phyloP scores from a whole-genome alignment of 176 grass and related monocot genomes.

The Areca catechu region DNA sequence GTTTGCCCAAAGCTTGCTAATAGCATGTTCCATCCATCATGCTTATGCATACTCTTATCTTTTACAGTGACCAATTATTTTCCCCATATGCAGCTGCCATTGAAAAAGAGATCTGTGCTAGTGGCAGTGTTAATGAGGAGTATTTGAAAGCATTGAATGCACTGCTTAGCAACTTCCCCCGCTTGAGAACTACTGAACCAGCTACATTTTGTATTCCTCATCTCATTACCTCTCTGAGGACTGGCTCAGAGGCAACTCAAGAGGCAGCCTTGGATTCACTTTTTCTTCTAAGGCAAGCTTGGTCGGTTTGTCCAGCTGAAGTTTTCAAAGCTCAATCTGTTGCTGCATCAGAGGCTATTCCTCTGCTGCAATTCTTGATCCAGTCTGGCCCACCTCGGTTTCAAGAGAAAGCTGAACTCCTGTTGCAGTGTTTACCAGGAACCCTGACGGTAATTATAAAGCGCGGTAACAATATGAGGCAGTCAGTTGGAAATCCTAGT shows the following conservation, averaged over 20 bases:
- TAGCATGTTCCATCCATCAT: no score
- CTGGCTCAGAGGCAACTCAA: slow-evolving; percentile 91
- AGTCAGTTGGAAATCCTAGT: slow-evolving; percentile 94
- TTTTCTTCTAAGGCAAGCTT: slow-evolving; percentile 96
- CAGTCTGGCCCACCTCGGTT: slow-evolving; percentile 95
- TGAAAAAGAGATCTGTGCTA: slow-evolving; percentile 90
- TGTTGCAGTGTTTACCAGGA: slow-evolving; percentile 94
- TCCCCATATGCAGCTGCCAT: slow-evolving; percentile 70
- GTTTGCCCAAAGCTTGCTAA: no score
- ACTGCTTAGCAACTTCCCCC: slow-evolving; percentile 93
- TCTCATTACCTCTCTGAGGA: slow-evolving; percentile 91
- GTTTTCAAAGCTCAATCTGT: slow-evolving; percentile 98
- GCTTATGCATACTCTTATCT: not conserved
- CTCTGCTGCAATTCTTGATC: slow-evolving; percentile 95
- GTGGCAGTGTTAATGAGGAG: slow-evolving; percentile 90
- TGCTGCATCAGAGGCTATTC: slow-evolving; percentile 91
- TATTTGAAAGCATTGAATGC: slow-evolving; percentile 95
- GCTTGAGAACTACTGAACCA: slow-evolving; percentile 89
- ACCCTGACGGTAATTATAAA: slow-evolving; percentile 97
- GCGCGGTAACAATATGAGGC: slow-evolving; percentile 79
- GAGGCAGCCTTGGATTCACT: slow-evolving; percentile 95
- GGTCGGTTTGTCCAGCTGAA: slow-evolving; percentile 82
- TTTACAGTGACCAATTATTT: slow-evolving; percentile 14
- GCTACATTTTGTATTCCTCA: slow-evolving; percentile 88
- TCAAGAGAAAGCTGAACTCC: slow-evolving; percentile 92